phyloP scores from a whole-genome alignment of 495 filamentous ascomycete genomes.

The Talaromyces thailandensis region DNA sequence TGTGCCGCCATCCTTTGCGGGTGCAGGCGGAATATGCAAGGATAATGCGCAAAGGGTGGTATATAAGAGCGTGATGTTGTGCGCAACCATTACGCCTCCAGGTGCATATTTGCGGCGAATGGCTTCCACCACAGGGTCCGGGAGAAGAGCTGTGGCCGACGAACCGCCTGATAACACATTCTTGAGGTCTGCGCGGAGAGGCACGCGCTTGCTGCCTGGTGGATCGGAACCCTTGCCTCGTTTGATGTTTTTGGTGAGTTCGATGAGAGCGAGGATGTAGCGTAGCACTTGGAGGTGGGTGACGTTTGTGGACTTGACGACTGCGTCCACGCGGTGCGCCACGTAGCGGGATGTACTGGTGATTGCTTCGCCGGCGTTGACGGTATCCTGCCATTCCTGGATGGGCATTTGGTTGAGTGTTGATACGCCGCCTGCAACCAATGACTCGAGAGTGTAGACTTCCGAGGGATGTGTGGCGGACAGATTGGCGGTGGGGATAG shows the following conservation, averaged over 20 bases:
- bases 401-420: constrained; percentile 53
- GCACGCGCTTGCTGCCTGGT: constrained; percentile 30
- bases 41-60: constrained; percentile 61
- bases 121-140: constrained; percentile 56
- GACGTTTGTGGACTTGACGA: constrained; percentile 47
- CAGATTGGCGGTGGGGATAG: constrained; percentile 68
- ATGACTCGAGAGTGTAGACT: constrained; percentile 63
- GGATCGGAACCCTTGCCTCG: constrained; percentile 9
- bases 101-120: constrained; percentile 64
- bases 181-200: constrained; percentile 31
- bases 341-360: constrained; percentile 57
- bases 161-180: constrained; percentile 22
- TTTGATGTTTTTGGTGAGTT: constrained; percentile 49
- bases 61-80: constrained; percentile 52
- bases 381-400: constrained; percentile 65
- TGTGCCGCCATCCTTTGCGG: constrained; percentile 32
- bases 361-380: constrained; percentile 46
- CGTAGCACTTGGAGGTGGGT: constrained; percentile 48
- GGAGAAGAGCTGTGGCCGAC: constrained; percentile 21
- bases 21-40: constrained; percentile 38
- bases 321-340: constrained; percentile 45
- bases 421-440: constrained; percentile 46
- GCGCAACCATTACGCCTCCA: constrained; percentile 45
- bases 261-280: constrained; percentile 51
- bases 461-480: constrained; percentile 64